Conservation (phyloP, 345 rosid genomes). For the Bruguiera parviflora region DNA sequence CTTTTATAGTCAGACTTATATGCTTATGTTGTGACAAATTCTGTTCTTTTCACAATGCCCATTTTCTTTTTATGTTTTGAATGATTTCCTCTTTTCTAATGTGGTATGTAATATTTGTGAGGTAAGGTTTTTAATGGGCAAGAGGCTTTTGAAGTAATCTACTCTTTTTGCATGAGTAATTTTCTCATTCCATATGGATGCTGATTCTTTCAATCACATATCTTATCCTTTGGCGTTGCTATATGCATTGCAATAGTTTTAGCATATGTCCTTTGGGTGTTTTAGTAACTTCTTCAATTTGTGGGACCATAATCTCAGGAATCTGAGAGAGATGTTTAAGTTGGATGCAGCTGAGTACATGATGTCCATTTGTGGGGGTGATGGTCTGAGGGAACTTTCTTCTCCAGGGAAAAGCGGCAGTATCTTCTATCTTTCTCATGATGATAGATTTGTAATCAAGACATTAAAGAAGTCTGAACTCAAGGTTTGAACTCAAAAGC, state of each 20-base stretch:
- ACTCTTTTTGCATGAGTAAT: neutral
- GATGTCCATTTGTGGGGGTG: conserved; percentile 99
- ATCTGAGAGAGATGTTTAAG: conserved; percentile 93
- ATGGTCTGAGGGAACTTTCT: conserved; percentile 76
- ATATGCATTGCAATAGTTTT: neutral
- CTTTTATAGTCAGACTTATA: too few relatives aligned
- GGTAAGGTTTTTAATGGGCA: neutral
- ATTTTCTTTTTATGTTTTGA: too few relatives aligned
- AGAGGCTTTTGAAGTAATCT: neutral
- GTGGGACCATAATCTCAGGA: conserved; percentile 44
- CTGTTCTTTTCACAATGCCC: too few relatives aligned
- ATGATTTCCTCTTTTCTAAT: neutral
- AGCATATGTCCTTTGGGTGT: neutral
- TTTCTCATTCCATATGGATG: neutral
- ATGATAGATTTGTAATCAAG: conserved; percentile 89
- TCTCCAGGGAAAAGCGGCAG: conserved; percentile 99
- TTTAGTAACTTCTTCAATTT: conserved; percentile 5
- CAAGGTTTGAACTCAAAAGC: conserved; percentile 53
- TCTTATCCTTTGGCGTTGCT: neutral
- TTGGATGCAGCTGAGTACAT: conserved; percentile 97
- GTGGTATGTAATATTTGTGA: neutral
- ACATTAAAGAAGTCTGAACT: conserved; percentile 76
- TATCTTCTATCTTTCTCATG: conserved; percentile 83
- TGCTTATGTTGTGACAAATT: too few relatives aligned
- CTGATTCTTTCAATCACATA: neutral